Evolutionary conservation across 768 basidiomycete species (phyloP), one percentile per base, ranked within the genome.

Genomic region (Nidula microcarpa): DNA sequence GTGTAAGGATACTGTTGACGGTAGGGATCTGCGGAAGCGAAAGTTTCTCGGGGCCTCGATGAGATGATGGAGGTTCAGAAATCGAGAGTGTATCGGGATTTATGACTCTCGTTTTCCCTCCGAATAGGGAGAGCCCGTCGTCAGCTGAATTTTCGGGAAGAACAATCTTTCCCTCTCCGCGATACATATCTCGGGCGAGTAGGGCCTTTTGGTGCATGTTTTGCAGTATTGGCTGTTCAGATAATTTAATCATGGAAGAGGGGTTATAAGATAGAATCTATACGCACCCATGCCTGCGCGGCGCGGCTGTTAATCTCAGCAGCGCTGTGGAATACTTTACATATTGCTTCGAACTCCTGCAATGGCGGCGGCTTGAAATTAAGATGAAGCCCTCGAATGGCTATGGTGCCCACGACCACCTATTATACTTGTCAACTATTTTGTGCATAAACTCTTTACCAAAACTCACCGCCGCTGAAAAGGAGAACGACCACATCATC

Each of bases 401-500:
- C 81, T 17, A 83, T 72, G 1, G 80, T 80, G 4, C 80, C 82
- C 3, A 85, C 68, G 33, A 81, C 70, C 11, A 84, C 67, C 82
- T 41, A 17, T 41, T 41, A 41, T 41, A 41, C 39, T 41, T 41
- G 2, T 17, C 39, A 41, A 17, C 13, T 0, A 41, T 41, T 0
- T 41, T 41, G 16, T 41, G 11, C 2, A 41, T 41, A 41, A 41
- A 13, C 23, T 3, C 23, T 13, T n/a, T 14, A 4, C n/a, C 14
- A 47, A 14, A 4, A 58, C 76, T 64, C 61, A 83, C 81, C 37
- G 80, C 74, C 13, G 85, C 76, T 10, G 77, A 72, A 60, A 85
- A 85, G 1, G 77, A 71, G 46, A 76, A 67, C 1, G 81, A 74
- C 85, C 85, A 86, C 52, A 82, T 76, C 50, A 74, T 71, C 81